These are phyloP conservation scores for Sindora glabra DNA, from an alignment of 306 rosid species.

Conservation along the genomic window DNA sequence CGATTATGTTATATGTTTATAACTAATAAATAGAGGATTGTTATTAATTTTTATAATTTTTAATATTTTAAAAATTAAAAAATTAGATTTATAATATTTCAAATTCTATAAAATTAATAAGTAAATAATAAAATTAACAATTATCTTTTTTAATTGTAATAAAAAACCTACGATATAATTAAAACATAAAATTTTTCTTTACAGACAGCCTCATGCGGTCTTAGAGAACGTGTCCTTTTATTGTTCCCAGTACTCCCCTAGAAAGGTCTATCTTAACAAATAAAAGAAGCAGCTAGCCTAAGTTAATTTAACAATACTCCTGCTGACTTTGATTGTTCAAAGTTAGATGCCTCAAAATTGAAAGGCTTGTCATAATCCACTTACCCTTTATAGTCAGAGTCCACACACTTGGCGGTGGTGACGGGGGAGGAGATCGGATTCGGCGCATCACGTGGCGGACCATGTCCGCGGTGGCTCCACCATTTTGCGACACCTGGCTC, in stretches of 20 bases:
- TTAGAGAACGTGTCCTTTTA: slow-evolving; percentile 22
- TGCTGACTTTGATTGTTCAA: slow-evolving; percentile 35
- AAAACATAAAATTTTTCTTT: no score
- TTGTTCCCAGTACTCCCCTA: slow-evolving; percentile 26
- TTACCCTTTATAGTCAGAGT: slow-evolving; percentile 18
- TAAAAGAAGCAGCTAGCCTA: slow-evolving; percentile 5
- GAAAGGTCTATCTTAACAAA: slow-evolving; percentile 7
- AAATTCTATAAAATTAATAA: no score
- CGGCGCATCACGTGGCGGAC: neutral
- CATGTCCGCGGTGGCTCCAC: slow-evolving; percentile 20
- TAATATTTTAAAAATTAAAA: no score
- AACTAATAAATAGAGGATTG: no score
- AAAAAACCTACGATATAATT: no score
- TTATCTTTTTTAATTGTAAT: no score
- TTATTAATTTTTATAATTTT: no score
- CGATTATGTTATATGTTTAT: no score
- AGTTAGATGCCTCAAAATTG: slow-evolving; percentile 22
- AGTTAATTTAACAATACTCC: slow-evolving; percentile 8
- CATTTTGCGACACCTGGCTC: slow-evolving; percentile 10
- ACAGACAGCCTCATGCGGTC: no score
- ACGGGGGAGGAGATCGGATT: neutral
- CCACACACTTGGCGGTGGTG: slow-evolving; percentile 23
- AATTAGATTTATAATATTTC: no score
- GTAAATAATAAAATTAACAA: no score
- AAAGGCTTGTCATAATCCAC: slow-evolving; percentile 25